phyloP scores from a whole-genome alignment of 108 stramenopile genomes.

The Cyclotella sp. region DNA sequence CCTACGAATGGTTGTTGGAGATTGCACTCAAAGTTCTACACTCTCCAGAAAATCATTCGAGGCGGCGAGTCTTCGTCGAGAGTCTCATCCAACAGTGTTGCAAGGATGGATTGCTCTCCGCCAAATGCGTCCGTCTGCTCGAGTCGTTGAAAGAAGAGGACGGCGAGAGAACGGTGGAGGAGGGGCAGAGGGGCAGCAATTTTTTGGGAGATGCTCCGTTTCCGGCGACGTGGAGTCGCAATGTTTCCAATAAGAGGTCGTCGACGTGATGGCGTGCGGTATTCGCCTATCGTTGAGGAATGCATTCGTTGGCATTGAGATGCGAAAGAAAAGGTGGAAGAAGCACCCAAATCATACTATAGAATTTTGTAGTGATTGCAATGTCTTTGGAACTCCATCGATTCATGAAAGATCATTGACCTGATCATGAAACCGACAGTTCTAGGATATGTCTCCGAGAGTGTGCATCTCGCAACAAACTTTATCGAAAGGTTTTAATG shows the following conservation, averaged over 20 bases:
- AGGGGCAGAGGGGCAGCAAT: neutral
- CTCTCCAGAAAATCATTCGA: conserved; percentile 31
- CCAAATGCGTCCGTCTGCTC: conserved; percentile 32
- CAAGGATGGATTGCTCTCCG: conserved; percentile 73
- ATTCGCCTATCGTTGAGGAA: too few species aligned
- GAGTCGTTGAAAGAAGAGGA: neutral
- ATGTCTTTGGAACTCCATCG: too few species aligned
- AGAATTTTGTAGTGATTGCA: too few species aligned
- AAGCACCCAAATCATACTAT: too few species aligned
- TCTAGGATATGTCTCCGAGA: too few species aligned
- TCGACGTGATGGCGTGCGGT: too few species aligned
- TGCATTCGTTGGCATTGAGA: too few species aligned
- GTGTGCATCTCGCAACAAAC: too few species aligned
- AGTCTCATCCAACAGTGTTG: conserved; percentile 60
- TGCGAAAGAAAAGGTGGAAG: too few species aligned
- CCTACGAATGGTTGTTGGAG: conserved; percentile 63
- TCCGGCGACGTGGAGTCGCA: conserved; percentile 17
- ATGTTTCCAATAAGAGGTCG: neutral
- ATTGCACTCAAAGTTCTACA: conserved; percentile 62
- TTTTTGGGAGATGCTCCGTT: conserved; percentile 11
- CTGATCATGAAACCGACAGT: too few species aligned
- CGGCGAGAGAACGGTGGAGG: neutral
- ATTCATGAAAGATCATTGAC: too few species aligned
- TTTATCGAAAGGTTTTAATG: too few species aligned
- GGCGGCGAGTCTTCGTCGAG: conserved; percentile 43